These are phyloP conservation scores for Cercospora zeina DNA, from an alignment of 2,329 filamentous ascomycete species.

Conservation along the genomic window DNA sequence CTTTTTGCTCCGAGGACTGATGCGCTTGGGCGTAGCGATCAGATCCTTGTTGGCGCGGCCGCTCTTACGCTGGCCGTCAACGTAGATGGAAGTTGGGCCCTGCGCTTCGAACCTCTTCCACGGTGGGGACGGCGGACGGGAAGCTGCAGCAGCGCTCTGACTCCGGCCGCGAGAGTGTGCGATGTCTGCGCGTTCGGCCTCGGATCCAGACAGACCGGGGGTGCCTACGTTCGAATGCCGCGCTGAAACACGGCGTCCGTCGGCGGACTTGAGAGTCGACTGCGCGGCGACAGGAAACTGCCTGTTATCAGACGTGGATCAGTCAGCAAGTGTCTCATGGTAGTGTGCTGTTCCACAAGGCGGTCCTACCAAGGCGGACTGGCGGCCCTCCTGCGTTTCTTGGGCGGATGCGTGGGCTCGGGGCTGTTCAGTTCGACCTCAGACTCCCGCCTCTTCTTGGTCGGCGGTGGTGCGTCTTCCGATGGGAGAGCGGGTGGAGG, in stretches of 20 bases:
- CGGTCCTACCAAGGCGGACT: conserved; percentile 36
- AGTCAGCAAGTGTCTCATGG: conserved; percentile 6
- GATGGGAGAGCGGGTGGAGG: conserved; percentile 29
- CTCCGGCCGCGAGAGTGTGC: conserved; percentile 25
- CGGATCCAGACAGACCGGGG: conserved; percentile 30
- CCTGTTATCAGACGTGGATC: not conserved
- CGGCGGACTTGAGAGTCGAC: conserved; percentile 37
- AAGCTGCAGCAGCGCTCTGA: conserved; percentile 34
- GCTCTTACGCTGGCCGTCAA: conserved; percentile 62
- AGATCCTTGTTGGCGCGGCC: conserved; percentile 54
- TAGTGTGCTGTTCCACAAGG: not conserved
- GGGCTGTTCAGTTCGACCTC: conserved; percentile 29
- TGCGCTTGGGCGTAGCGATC: conserved; percentile 32
- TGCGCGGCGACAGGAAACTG: conserved; percentile 36
- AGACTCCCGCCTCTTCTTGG: conserved; percentile 36
- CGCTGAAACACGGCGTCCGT: conserved; percentile 40
- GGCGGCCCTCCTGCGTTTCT: conserved; percentile 59
- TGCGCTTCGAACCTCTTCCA: conserved; percentile 87
- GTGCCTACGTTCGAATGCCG: conserved; percentile 34
- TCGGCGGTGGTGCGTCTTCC: conserved; percentile 30
- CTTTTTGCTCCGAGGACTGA: conserved; percentile 39
- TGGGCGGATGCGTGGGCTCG: conserved; percentile 44
- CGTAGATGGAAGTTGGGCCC: conserved; percentile 80
- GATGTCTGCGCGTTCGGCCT: conserved; percentile 18
- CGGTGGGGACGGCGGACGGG: conserved; percentile 71